A percentile compares a stretch with the other conserved stretches of the same genome.
Conservation (phyloP, 192 early-diverging fungal genomes). For the Phycomyces blakesleeanus region DNA sequence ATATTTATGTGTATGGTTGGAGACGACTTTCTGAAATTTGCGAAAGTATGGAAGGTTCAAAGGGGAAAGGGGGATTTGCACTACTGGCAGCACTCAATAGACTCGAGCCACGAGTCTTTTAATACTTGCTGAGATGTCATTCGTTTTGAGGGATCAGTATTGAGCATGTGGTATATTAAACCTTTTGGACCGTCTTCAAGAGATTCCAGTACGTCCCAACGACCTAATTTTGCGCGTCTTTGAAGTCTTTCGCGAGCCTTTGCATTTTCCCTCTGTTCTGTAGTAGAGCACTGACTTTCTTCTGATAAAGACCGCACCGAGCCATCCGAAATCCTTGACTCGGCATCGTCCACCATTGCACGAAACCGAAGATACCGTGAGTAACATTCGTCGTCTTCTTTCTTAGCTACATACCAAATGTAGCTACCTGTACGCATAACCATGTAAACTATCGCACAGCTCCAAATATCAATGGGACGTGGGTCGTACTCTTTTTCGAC, state of each 20-base stretch:
- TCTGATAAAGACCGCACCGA: constrained; percentile 5
- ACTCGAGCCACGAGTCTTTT: constrained; percentile 14
- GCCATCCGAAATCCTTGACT: constrained; percentile 5
- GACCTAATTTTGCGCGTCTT: constrained; percentile 12
- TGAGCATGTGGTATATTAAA: constrained; percentile 21
- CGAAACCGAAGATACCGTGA: constrained; percentile 14
- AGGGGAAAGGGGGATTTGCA: neutral
- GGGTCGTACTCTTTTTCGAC: constrained; percentile 81
- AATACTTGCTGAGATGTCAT: constrained; percentile 10
- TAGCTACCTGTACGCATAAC: constrained; percentile 9
- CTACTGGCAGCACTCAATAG: constrained; percentile 15
- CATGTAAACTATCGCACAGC: constrained; percentile 73
- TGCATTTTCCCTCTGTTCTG: constrained; percentile 7
- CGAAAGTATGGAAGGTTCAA: too few relatives aligned
- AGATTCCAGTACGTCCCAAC: constrained; percentile 14
- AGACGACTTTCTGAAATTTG: too few relatives aligned
- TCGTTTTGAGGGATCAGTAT: constrained; percentile 8
- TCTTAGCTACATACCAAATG: constrained; percentile 19
- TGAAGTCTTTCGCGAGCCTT: constrained; percentile 10
- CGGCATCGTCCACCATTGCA: constrained; percentile 7
- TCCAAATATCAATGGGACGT: constrained; percentile 87
- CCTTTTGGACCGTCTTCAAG: constrained; percentile 8
- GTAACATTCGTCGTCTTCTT: constrained; percentile 5
- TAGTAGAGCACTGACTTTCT: constrained; percentile 6
- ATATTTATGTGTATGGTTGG: too few relatives aligned